Conservation (phyloP, 768 basidiomycete species). For the Russula sp. region DNA sequence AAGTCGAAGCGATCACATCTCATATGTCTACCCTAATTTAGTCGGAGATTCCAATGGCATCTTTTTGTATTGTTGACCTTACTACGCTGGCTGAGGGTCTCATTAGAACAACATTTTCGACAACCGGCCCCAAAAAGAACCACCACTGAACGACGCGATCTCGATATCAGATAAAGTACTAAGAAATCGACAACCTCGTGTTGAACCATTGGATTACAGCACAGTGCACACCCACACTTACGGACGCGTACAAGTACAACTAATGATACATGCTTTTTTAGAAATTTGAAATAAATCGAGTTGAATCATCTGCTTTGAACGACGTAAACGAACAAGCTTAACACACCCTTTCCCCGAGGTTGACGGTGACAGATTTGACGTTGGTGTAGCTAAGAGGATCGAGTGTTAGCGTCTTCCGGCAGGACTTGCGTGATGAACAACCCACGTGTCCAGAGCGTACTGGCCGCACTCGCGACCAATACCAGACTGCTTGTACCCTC, state of each 20-base stretch:
- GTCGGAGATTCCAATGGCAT: too few species aligned
- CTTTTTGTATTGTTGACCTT: too few species aligned
- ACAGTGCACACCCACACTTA: background rate
- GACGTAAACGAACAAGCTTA: background rate
- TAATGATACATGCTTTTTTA: background rate
- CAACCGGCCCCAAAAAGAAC: too few species aligned
- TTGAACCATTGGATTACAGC: background rate
- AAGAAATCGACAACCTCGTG: background rate
- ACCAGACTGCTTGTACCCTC: constrained; percentile 65
- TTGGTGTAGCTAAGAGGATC: constrained; percentile 19
- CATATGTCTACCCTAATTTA: too few species aligned
- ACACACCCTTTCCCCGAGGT: constrained; percentile 10
- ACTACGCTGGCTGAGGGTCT: too few species aligned
- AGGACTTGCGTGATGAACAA: background rate
- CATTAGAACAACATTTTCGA: too few species aligned
- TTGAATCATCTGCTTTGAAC: background rate
- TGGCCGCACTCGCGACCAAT: constrained; percentile 63
- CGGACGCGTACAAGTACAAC: background rate
- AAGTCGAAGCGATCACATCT: too few species aligned
- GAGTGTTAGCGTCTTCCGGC: background rate
- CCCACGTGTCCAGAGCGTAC: constrained; percentile 38
- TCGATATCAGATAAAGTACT: too few species aligned
- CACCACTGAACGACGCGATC: too few species aligned
- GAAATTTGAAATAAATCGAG: background rate
- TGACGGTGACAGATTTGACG: constrained; percentile 22